Evolutionary conservation across 2,329 filamentous ascomycete genomes (phyloP).

Genomic region (Neocatenulostroma microsporum): DNA sequence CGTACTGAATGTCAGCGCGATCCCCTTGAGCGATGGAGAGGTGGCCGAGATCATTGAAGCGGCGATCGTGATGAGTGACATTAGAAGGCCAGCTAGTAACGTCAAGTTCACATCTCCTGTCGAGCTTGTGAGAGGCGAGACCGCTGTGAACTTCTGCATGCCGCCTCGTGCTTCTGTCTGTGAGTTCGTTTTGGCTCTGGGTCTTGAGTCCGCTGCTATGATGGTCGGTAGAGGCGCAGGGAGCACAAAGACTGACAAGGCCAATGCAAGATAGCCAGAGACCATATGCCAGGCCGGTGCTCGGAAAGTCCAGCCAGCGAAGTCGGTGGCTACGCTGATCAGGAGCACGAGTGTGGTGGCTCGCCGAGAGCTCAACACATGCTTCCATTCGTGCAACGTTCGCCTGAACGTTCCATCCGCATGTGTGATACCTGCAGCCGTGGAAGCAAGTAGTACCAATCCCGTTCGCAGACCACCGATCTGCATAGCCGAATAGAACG

Average conservation of each 20-base stretch:
- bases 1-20: slow-evolving; percentile 31
- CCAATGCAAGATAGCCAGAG: slow-evolving; percentile 41
- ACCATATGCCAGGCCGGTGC: slow-evolving; percentile 26
- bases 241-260: slow-evolving; percentile 39
- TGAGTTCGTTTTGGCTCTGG: no score
- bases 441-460: slow-evolving; percentile 40
- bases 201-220: no score
- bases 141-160: no score
- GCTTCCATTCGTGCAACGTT: slow-evolving; percentile 20
- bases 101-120: slow-evolving; percentile 37
- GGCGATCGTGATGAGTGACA: slow-evolving; percentile 31
- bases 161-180: no score
- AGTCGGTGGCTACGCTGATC: slow-evolving; percentile 29
- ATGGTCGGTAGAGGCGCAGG: slow-evolving; percentile 39
- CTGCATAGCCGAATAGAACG: slow-evolving; percentile 49
- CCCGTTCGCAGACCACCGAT: slow-evolving; percentile 48
- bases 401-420: slow-evolving; percentile 15
- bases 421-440: slow-evolving; percentile 38
- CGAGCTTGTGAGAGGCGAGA: slow-evolving; percentile 30
- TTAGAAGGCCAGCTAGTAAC: slow-evolving; percentile 31
- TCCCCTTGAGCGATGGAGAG: slow-evolving; percentile 26
- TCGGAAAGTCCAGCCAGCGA: slow-evolving; percentile 23
- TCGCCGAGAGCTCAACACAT: slow-evolving; percentile 30
- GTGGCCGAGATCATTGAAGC: slow-evolving; percentile 29
- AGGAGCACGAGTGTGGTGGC: slow-evolving; percentile 30